These are phyloP conservation scores for Lathyrus aphaca DNA, from an alignment of 306 rosid genomes.

Conservation along the genomic window DNA sequence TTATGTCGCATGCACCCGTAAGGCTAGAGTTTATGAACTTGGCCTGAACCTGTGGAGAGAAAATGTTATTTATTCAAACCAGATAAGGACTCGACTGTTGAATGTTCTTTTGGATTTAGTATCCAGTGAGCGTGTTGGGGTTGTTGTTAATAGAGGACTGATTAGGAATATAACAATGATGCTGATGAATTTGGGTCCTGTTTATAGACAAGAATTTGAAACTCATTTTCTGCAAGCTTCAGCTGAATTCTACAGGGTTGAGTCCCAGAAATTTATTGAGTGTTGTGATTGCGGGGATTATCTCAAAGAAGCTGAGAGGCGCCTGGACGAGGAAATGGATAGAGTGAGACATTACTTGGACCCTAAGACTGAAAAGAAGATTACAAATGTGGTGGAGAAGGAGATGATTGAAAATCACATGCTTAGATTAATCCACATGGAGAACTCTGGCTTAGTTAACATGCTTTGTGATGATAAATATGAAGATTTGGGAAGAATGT, in stretches of 20 bases:
- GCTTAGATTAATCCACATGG: conserved; percentile 78
- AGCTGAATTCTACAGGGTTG: conserved; percentile 69
- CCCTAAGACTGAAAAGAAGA: conserved; percentile 65
- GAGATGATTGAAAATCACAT: conserved; percentile 87
- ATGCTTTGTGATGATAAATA: conserved; percentile 81
- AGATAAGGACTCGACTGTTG: conserved; percentile 67
- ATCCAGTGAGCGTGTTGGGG: conserved; percentile 66
- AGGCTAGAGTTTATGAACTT: conserved; percentile 76
- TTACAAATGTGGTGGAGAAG: conserved; percentile 71
- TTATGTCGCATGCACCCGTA: conserved; percentile 61
- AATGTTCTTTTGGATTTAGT: conserved; percentile 70
- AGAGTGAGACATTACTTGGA: conserved; percentile 88
- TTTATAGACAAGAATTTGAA: conserved; percentile 78
- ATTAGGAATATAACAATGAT: conserved; percentile 70
- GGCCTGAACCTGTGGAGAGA: conserved; percentile 89
- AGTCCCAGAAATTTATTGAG: conserved; percentile 78
- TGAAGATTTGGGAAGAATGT: conserved; percentile 79
- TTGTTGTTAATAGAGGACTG: conserved; percentile 75
- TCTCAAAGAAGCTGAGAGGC: conserved; percentile 75
- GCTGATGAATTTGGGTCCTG: conserved; percentile 83
- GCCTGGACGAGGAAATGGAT: conserved; percentile 78
- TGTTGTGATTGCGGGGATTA: conserved; percentile 81
- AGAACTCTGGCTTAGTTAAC: conserved; percentile 76
- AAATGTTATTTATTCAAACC: conserved; percentile 60
- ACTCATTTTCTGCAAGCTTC: conserved; percentile 69